Evolutionary conservation across 139 green algal species (phyloP).

Genomic region (Desmodesmus armatus): DNA sequence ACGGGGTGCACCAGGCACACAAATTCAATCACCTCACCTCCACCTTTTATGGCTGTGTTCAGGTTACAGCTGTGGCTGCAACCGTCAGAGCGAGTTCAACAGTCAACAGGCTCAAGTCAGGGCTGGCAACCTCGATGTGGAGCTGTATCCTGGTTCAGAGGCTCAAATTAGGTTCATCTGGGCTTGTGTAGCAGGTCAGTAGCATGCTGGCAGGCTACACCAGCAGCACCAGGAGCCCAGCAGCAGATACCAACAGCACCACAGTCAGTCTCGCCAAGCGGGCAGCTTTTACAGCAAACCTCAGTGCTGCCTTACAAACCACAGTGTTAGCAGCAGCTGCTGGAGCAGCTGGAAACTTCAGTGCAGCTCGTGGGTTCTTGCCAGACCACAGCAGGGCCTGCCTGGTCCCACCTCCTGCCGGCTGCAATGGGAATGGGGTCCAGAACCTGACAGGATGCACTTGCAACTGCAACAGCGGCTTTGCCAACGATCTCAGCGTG

Average conservation of each 20-base stretch:
- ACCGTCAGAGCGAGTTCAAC: not conserved
- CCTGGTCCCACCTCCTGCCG: slow-evolving; percentile 13
- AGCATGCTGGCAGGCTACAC: not conserved
- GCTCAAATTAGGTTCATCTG: not conserved
- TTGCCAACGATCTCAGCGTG: slow-evolving; percentile 43
- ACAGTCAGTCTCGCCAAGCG: too few species aligned
- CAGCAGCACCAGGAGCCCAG: too few species aligned
- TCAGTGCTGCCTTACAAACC: too few species aligned
- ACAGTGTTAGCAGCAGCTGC: too few species aligned
- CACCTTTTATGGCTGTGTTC: not conserved
- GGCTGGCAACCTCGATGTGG: too few species aligned
- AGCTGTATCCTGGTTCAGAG: too few species aligned
- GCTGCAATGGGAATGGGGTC: slow-evolving; percentile 48
- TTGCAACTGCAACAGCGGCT: slow-evolving; percentile 41
- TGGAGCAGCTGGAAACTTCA: too few species aligned
- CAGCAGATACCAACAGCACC: too few species aligned
- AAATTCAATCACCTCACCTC: not conserved
- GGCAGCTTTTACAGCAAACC: too few species aligned
- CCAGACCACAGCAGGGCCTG: slow-evolving; percentile 20
- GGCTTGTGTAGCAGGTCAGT: not conserved
- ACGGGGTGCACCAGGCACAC: too few species aligned
- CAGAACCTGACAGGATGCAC: slow-evolving; percentile 7
- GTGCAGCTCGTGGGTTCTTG: too few species aligned
- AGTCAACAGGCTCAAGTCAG: too few species aligned
- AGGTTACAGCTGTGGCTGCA: not conserved